A percentile compares a stretch with the other conserved stretches of the same genome.
Conservation (phyloP, 2,329 filamentous ascomycete genomes). For the Colletotrichum sp. region DNA sequence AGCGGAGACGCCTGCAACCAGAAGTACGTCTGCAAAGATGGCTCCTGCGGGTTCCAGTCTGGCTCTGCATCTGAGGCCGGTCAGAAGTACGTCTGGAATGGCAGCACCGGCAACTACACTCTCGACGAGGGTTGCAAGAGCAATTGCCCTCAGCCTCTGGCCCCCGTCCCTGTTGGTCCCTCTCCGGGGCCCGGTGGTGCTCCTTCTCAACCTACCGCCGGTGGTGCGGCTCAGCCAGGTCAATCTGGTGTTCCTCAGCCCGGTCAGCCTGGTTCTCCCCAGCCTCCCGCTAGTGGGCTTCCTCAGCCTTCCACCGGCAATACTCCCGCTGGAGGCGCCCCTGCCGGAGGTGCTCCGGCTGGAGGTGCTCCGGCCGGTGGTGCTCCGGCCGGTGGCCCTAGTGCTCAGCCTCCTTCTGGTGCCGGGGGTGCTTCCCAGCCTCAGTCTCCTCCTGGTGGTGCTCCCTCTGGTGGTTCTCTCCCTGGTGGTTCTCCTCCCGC, state of each 20-base stretch:
- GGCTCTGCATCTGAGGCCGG: constrained; percentile 23
- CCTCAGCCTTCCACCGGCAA: no score
- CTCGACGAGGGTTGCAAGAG: background rate
- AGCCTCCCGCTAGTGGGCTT: no score
- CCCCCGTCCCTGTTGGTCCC: background rate
- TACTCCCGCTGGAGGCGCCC: no score
- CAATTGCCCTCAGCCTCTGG: background rate
- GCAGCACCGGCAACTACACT: background rate
- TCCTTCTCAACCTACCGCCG: background rate
- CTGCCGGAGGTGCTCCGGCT: no score
- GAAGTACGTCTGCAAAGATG: constrained; percentile 25
- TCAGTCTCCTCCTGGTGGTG: background rate
- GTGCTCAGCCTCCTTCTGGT: background rate
- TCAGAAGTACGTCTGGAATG: constrained; percentile 26
- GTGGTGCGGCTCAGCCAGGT: background rate
- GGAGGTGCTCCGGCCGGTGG: background rate
- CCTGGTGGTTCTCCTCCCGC: background rate
- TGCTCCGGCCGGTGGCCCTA: background rate
- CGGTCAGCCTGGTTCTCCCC: no score
- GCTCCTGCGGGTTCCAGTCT: constrained; percentile 27
- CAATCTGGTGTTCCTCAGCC: background rate
- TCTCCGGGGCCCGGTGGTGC: background rate
- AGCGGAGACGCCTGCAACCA: constrained; percentile 29
- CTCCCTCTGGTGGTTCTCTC: background rate
- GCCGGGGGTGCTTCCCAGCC: background rate